Base-by-base conservation (phyloP, 495 filamentous ascomycete species). In the Echria macrotheca region DNA sequence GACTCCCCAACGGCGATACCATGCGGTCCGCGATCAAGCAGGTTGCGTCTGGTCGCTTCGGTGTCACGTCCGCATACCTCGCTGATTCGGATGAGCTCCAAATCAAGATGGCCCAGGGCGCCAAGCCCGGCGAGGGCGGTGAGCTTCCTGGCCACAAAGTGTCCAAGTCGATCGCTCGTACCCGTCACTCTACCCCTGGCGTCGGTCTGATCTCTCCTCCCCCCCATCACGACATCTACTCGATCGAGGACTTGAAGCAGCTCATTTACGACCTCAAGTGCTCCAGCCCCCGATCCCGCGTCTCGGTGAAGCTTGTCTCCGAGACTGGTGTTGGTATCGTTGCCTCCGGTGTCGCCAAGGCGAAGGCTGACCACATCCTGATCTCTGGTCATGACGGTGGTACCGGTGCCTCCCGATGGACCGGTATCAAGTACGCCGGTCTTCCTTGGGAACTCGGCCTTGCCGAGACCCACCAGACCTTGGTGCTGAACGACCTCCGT, bases 81-180 rank as follows among this genome's bases (percentile, higher is more conserved):
- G 91, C 93, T 32, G 93, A 99, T 66, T 88, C 93, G 11, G 93
- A 99, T 65, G 91, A 99, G 71, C 75, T 99, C 28, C 93, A 99
- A 72, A 99, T 99, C 77, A 99, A 99, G 79, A 99, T 99, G 93
- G 93, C 93, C 8, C 93, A 99, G 71, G 93, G 93, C 59, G 93
- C 93, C 44, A 99, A 99, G 79, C 93, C 93, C 53, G 93, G 93
- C 63, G 93, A 99, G 69, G 93, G 93, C 74, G 93, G 93, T 77
- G 93, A 99, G 66, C 81, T 99, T 53, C 93, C 93, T 25, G 93
- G 93, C 23, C 91, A 97, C 75, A 99, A 99, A 72, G 94, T 99
- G 5, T 94, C 95, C 21, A 88, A 89, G 56, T 86, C 94, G 23
- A 99, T 99, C 61, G 93, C 90, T 50, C 87, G 85, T 55, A 99